These are phyloP conservation scores for Sinapis alba DNA, from an alignment of 441 rosid species.

Conservation along the genomic window DNA sequence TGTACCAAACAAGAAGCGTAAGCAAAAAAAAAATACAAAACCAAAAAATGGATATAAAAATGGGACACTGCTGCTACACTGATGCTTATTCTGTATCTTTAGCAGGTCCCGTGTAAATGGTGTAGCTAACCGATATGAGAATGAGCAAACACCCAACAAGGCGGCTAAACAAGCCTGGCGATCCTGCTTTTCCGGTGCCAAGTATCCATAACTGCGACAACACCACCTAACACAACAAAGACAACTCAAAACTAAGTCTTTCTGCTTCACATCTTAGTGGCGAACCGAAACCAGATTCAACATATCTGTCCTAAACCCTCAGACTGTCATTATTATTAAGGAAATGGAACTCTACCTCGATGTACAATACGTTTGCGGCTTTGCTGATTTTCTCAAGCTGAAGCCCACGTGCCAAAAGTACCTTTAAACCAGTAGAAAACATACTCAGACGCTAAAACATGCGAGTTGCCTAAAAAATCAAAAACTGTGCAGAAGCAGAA, in stretches of 20 bases:
- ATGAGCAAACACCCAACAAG: conserved; percentile 74
- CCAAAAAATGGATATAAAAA: not conserved
- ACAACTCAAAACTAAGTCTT: conserved; percentile 2
- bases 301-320: not conserved
- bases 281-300: not conserved
- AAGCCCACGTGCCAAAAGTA: conserved; percentile 78
- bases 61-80: not conserved
- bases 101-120: conserved; percentile 69
- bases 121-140: conserved; percentile 62
- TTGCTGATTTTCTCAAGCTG: conserved; percentile 90
- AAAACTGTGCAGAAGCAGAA: conserved; percentile 11
- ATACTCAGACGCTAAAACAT: not conserved
- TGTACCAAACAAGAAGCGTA: conserved; percentile 3
- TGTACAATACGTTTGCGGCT: conserved; percentile 67
- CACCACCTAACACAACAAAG: conserved; percentile 50
- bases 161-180: conserved; percentile 56
- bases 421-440: conserved; percentile 42
- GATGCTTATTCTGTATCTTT: conserved; percentile 57
- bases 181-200: conserved; percentile 40
- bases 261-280: not conserved
- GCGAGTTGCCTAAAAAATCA: conserved; percentile 6
- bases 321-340: not conserved
- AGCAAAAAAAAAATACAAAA: not conserved
- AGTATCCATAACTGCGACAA: conserved; percentile 66
- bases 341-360: conserved; percentile 53